phyloP scores from a whole-genome alignment of 1,284 basidiomycete genomes.

The Irpex lacteus region DNA sequence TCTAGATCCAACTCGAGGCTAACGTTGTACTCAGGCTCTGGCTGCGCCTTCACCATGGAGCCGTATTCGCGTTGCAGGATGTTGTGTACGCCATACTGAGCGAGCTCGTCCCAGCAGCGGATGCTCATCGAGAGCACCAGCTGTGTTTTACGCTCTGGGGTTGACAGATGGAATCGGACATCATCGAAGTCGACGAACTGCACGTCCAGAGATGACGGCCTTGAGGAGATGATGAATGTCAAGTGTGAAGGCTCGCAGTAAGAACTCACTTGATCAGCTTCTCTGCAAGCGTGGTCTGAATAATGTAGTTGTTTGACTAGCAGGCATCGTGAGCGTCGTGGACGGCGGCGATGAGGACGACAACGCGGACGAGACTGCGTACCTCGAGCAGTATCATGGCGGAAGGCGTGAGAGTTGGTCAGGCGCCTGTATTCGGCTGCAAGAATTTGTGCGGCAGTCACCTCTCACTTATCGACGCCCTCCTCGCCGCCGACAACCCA shows the following conservation, averaged over 20 bases:
- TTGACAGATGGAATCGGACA: slow-evolving; percentile 91
- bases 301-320: slow-evolving; percentile 89
- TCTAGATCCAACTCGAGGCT: slow-evolving; percentile 88
- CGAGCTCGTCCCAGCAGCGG: slow-evolving; percentile 94
- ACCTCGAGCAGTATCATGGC: slow-evolving; percentile 75
- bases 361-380: slow-evolving; percentile 16
- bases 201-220: slow-evolving; percentile 89
- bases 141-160: slow-evolving; percentile 79
- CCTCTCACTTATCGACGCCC: slow-evolving; percentile 9
- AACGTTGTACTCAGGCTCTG: slow-evolving; percentile 88
- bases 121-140: slow-evolving; percentile 95
- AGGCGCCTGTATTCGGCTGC: slow-evolving; percentile 9
- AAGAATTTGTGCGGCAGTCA: slow-evolving; percentile 14
- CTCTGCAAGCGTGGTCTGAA: slow-evolving; percentile 88
- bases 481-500: background rate
- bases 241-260: slow-evolving; percentile 9
- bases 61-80: slow-evolving; percentile 87
- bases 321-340: background rate
- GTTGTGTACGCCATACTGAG: slow-evolving; percentile 82
- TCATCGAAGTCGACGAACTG: slow-evolving; percentile 98
- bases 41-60: slow-evolving; percentile 54
- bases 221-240: slow-evolving; percentile 32
- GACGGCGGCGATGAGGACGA: background rate
- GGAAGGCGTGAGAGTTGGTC: slow-evolving; percentile 18
- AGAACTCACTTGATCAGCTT: slow-evolving; percentile 79